Evolutionary conservation across 2,329 filamentous ascomycete genomes (phyloP).

Genomic region (Alternaria alternata): DNA sequence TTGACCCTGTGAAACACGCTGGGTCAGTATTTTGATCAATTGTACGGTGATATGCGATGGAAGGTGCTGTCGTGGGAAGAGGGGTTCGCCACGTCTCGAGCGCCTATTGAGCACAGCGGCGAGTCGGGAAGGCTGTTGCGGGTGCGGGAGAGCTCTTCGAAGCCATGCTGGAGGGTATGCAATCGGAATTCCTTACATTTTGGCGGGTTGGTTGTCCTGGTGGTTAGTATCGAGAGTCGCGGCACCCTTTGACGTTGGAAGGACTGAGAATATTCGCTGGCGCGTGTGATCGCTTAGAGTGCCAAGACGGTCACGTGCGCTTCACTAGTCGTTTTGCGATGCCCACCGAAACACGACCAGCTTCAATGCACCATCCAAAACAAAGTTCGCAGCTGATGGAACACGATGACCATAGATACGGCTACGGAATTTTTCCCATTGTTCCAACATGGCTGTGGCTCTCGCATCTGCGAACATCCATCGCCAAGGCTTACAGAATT

Average conservation of each 20-base stretch:
- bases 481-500: background rate
- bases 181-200: conserved; percentile 52
- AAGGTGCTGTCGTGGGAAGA: conserved; percentile 36
- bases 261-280: conserved; percentile 10
- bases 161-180: conserved; percentile 20
- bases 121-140: conserved; percentile 29
- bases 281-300: conserved; percentile 20
- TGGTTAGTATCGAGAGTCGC: conserved; percentile 32
- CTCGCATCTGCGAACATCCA: background rate
- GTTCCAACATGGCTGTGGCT: background rate
- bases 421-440: background rate
- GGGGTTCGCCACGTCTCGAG: conserved; percentile 47
- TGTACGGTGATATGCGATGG: conserved; percentile 28
- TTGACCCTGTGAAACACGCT: conserved; percentile 79
- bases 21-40: conserved; percentile 41
- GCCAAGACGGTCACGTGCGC: conserved; percentile 14
- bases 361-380: background rate
- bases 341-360: conserved; percentile 1
- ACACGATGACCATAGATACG: too few relatives aligned
- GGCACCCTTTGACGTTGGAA: conserved; percentile 17
- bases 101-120: conserved; percentile 32
- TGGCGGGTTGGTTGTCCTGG: conserved; percentile 51
- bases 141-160: conserved; percentile 30
- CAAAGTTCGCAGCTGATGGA: background rate
- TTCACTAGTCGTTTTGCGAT: conserved; percentile 13